phyloP scores from a whole-genome alignment of 2,329 filamentous ascomycete species.

The Lasiodiplodia theobromae region DNA sequence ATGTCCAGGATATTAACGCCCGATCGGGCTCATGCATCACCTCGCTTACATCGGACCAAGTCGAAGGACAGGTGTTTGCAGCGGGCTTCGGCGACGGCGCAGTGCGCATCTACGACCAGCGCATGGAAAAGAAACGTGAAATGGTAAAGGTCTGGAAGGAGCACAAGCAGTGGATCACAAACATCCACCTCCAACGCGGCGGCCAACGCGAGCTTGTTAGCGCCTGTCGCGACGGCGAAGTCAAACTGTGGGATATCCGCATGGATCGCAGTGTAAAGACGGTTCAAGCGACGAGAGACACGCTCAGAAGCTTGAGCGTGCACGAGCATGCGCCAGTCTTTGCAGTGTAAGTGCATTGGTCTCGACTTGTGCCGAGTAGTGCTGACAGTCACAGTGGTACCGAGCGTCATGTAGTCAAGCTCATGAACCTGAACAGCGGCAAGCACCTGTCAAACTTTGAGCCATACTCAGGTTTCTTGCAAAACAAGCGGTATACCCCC shows the following conservation, averaged over 20 bases:
- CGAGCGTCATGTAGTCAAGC: slow-evolving; percentile 84
- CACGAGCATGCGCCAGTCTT: slow-evolving; percentile 98
- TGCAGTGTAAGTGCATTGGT: slow-evolving; percentile 72
- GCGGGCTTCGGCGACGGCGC: slow-evolving; percentile 96
- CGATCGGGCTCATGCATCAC: slow-evolving; percentile 96
- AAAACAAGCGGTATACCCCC: slow-evolving; percentile 79
- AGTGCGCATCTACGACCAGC: slow-evolving; percentile 91
- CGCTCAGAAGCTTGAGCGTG: slow-evolving; percentile 83
- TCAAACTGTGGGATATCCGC: slow-evolving; percentile 95
- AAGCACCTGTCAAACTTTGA: slow-evolving; percentile 81
- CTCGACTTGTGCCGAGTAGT: neutral
- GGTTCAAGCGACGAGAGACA: slow-evolving; percentile 77
- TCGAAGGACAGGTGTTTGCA: slow-evolving; percentile 94
- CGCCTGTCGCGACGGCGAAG: slow-evolving; percentile 89
- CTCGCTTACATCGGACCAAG: slow-evolving; percentile 94
- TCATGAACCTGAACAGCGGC: slow-evolving; percentile 84
- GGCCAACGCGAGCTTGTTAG: slow-evolving; percentile 90
- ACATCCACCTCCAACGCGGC: slow-evolving; percentile 94
- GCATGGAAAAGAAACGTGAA: slow-evolving; percentile 80
- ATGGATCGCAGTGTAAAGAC: slow-evolving; percentile 79
- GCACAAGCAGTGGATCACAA: slow-evolving; percentile 93
- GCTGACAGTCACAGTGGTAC: slow-evolving; percentile 71
- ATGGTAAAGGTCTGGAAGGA: slow-evolving; percentile 99
- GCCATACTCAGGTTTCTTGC: slow-evolving; percentile 87
- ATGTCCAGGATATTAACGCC: slow-evolving; percentile 79